Evolutionary conservation across 306 rosid genomes (phyloP), one percentile per base, ranked within the genome.

Genomic region (Alnus rubra): DNA sequence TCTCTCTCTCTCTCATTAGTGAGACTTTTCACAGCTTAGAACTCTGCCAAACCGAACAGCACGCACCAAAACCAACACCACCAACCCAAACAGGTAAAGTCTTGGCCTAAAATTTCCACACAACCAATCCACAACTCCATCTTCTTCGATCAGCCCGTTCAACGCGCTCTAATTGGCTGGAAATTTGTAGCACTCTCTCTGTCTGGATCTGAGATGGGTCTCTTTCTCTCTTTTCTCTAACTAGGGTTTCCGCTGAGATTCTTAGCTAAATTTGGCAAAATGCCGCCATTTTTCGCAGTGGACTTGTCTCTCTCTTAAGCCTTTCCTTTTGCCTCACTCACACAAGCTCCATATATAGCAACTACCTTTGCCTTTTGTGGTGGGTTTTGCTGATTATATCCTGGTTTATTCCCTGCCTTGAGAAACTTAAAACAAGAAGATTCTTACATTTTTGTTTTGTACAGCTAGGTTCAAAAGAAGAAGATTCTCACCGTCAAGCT

Each of bases 191-290:
- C 50, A 59, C 5, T 76, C 44, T 18, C 59, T 18, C 59, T 74
- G 35, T 19, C 75, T 68, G 78, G 84, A 88, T 88, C 92, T 84
- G 72, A 79, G 50, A 39, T 53, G 37, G 51, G 50, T 19, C 65
- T 78, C 76, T 70, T 28, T 78, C 68, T 62, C 31, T 44, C 9
- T 28, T n/a, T 16, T 18, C 19, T 13, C 19, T 39, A 1, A 51
- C 62, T 75, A 79, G 85, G 76, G 81, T 82, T 81, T 81, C 63
- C 50, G 3, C 11, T 42, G 9, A 78, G 75, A 75, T 81, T 78
- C 72, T 75, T 63, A 39, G 44, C 91, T 76, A 85, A 85, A 86
- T 85, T 87, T 82, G 81, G 88, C 84, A 77, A 87, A 82, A 78
- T 78, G 65, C 77, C 81, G 82, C 75, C 87, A 74, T 56, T 54